Evolutionary conservation across 2,329 filamentous ascomycete genomes (phyloP).

Genomic region (Diaporthe australafricana): DNA sequence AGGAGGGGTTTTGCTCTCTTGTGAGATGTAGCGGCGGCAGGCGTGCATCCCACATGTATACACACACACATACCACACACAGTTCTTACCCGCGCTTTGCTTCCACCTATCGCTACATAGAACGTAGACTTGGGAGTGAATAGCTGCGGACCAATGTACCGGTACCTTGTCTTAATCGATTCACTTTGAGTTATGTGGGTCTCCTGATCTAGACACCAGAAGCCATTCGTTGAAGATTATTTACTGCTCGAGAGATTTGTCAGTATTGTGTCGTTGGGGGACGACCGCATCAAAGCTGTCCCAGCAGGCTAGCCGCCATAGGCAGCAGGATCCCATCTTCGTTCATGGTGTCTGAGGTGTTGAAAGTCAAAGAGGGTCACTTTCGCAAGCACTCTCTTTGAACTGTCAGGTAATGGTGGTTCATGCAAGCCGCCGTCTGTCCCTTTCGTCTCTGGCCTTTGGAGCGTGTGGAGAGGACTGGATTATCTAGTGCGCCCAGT

Average conservation of each 20-base stretch:
- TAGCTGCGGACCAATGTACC: conserved; percentile 5
- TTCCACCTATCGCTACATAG: not conserved
- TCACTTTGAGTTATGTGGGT: conserved; percentile 27
- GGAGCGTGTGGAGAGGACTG: conserved; percentile 3
- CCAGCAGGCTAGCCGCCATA: not conserved
- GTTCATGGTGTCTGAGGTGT: not conserved
- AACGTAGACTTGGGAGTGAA: not conserved
- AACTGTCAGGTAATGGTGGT: conserved; percentile 26
- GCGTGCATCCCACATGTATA: conserved; percentile 13
- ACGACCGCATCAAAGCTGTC: conserved; percentile 2
- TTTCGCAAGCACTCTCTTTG: conserved; percentile 15
- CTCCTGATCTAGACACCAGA: not conserved
- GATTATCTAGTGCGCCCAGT: conserved; percentile 31
- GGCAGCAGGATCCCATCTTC: not conserved
- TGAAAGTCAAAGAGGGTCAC: not conserved
- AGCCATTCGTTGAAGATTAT: not conserved
- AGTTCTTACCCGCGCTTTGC: not conserved
- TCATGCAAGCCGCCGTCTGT: conserved; percentile 35
- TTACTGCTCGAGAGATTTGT: not conserved
- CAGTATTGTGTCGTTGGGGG: not conserved
- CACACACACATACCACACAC: conserved; percentile 3
- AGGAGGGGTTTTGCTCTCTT: conserved; percentile 17
- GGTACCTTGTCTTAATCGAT: conserved; percentile 10
- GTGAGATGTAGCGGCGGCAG: conserved; percentile 21
- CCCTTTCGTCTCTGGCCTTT: not conserved